phyloP scores from a whole-genome alignment of 148 eudicot species.

The Chenopodium quinoa region DNA sequence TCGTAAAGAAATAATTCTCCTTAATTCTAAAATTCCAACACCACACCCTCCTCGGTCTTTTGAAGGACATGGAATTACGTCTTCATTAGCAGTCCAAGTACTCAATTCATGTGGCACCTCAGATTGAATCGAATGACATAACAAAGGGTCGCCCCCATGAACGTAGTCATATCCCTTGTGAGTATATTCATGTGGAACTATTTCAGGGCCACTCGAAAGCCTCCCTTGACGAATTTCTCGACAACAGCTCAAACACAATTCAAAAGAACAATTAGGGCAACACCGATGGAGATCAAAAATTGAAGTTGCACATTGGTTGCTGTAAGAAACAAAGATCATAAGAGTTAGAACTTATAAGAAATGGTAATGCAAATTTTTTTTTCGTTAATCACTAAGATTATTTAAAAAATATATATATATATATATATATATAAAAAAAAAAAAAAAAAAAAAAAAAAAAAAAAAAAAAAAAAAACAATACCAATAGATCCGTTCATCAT shows the following conservation, averaged over 20 bases:
- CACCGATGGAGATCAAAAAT: constrained; percentile 81
- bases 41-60: constrained; percentile 86
- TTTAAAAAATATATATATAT: neutral
- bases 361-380: neutral
- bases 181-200: constrained; percentile 30
- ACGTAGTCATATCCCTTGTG: constrained; percentile 61
- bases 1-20: constrained; percentile 47
- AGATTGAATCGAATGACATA: constrained; percentile 20
- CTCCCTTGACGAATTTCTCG: constrained; percentile 63
- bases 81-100: constrained; percentile 44
- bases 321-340: constrained; percentile 29
- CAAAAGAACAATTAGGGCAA: constrained; percentile 73
- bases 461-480: constrained; percentile 9
- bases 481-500: constrained; percentile 83
- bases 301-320: constrained; percentile 85
- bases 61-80: constrained; percentile 60
- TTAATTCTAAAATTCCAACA: constrained; percentile 51
- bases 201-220: constrained; percentile 40
- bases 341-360: neutral
- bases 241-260: constrained; percentile 78
- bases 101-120: neutral
- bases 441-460: too few species aligned
- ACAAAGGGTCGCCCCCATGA: constrained; percentile 71
- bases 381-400: neutral
- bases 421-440: too few species aligned